These are phyloP conservation scores for Ceratobasidium sp. DNA, from an alignment of 1,284 basidiomycete genomes.

Conservation along the genomic window DNA sequence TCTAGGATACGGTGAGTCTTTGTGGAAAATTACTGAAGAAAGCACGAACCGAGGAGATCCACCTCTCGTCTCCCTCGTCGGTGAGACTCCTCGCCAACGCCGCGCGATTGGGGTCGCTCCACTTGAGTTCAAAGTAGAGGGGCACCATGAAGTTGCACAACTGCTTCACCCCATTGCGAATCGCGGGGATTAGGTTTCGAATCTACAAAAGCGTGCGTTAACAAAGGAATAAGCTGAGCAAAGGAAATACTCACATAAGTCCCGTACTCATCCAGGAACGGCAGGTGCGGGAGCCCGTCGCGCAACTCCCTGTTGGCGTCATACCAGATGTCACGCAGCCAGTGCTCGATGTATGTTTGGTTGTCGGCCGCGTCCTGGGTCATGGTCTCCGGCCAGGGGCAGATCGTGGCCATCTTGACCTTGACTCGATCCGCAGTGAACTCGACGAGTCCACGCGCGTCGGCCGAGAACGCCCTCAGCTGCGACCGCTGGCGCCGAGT, in stretches of 20 bases:
- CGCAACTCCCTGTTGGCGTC: neutral
- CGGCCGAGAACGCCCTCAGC: neutral
- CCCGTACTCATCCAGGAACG: neutral
- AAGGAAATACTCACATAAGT: neutral
- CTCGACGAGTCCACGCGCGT: neutral
- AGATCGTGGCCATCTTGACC: neutral
- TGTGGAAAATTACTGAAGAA: neutral
- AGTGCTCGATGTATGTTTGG: neutral
- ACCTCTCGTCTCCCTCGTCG: neutral
- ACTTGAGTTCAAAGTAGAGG: neutral
- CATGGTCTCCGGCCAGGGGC: neutral
- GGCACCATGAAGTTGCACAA: neutral
- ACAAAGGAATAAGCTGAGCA: neutral
- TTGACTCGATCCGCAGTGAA: neutral
- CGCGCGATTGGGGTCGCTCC: neutral
- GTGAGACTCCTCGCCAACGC: neutral
- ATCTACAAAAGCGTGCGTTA: neutral
- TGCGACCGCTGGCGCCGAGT: conserved; percentile 7
- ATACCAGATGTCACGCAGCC: neutral
- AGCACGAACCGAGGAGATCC: neutral
- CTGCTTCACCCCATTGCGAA: neutral
- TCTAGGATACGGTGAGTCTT: neutral
- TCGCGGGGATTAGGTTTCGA: neutral
- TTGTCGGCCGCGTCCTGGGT: neutral
- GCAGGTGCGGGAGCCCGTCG: neutral